Evolutionary conservation across 1,284 basidiomycete genomes (phyloP).

Genomic region (Boletus sp.): DNA sequence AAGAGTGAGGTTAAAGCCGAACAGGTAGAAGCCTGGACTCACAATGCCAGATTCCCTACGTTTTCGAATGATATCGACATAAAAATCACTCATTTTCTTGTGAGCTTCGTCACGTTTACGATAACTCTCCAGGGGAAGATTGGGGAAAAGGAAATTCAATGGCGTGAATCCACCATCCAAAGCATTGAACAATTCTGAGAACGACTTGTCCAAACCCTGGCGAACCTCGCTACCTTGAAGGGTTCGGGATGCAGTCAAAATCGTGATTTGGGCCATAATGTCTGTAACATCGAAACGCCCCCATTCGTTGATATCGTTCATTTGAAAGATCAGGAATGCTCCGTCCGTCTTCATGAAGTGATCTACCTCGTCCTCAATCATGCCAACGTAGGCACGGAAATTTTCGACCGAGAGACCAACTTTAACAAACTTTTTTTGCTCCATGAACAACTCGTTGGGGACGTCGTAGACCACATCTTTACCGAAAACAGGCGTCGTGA

Average conservation of each 20-base stretch:
- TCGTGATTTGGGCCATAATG: conserved; percentile 88
- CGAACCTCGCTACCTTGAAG: conserved; percentile 93
- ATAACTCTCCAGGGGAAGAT: conserved; percentile 89
- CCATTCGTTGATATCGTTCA: conserved; percentile 65
- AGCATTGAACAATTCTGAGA: conserved; percentile 85
- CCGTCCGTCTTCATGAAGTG: conserved; percentile 64
- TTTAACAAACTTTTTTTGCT: conserved; percentile 98
- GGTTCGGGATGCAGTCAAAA: conserved; percentile 90
- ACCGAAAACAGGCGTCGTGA: conserved; percentile 92
- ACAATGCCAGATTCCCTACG: conserved; percentile 57
- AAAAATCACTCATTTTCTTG: conserved; percentile 92
- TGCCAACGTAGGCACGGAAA: conserved; percentile 84
- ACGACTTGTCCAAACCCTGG: conserved; percentile 72
- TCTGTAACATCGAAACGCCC: conserved; percentile 71
- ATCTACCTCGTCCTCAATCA: conserved; percentile 85
- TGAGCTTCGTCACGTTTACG: conserved; percentile 86
- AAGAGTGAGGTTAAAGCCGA: conserved; percentile 2
- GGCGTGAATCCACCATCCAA: conserved; percentile 92
- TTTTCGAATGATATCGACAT: conserved; percentile 82
- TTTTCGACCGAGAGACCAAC: conserved; percentile 91
- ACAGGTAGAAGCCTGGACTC: conserved; percentile 8
- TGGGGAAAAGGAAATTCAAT: conserved; percentile 92
- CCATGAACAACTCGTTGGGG: conserved; percentile 96
- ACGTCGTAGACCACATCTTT: conserved; percentile 98
- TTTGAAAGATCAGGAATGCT: conserved; percentile 58